phyloP scores from a whole-genome alignment of 192 early-diverging fungal species.

The Coemansia sp. region DNA sequence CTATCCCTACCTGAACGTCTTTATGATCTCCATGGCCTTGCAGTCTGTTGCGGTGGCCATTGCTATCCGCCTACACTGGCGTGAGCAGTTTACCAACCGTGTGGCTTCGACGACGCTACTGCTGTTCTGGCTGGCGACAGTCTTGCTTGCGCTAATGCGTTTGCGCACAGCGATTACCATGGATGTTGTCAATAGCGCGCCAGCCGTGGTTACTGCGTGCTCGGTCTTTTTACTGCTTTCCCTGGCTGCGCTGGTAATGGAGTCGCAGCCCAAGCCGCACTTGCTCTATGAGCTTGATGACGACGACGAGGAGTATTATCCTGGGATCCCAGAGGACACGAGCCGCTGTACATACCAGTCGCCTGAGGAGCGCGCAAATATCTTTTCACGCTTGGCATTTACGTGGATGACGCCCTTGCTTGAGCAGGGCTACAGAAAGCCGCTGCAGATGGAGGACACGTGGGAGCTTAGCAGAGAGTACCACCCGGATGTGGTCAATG shows the following conservation, averaged over 20 bases:
- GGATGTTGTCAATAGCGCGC: constrained; percentile 11
- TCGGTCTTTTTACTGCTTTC: constrained; percentile 33
- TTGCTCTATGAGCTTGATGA: constrained; percentile 29
- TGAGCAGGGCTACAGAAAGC: constrained; percentile 75
- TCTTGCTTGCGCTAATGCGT: constrained; percentile 33
- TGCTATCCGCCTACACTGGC: constrained; percentile 41
- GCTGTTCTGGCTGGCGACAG: constrained; percentile 54
- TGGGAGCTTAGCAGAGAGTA: constrained; percentile 72
- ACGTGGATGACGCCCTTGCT: constrained; percentile 91
- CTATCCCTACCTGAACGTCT: constrained; percentile 14
- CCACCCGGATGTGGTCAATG: constrained; percentile 67
- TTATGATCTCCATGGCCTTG: constrained; percentile 27
- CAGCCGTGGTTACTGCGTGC: constrained; percentile 22
- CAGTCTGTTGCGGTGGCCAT: constrained; percentile 34
- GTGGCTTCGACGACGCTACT: constrained; percentile 46
- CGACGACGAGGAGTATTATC: constrained; percentile 21
- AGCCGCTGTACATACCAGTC: constrained; percentile 16
- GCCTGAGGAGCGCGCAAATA: constrained; percentile 82
- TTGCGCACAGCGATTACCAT: constrained; percentile 37
- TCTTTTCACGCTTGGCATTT: constrained; percentile 85
- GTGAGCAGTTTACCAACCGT: constrained; percentile 43
- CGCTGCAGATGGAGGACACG: constrained; percentile 78
- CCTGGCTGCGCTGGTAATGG: constrained; percentile 33
- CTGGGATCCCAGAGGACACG: background rate
- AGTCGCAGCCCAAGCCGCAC: constrained; percentile 44